Evolutionary conservation across 2,329 filamentous ascomycete species (phyloP).

Genomic region (Aspergillus sojae): DNA sequence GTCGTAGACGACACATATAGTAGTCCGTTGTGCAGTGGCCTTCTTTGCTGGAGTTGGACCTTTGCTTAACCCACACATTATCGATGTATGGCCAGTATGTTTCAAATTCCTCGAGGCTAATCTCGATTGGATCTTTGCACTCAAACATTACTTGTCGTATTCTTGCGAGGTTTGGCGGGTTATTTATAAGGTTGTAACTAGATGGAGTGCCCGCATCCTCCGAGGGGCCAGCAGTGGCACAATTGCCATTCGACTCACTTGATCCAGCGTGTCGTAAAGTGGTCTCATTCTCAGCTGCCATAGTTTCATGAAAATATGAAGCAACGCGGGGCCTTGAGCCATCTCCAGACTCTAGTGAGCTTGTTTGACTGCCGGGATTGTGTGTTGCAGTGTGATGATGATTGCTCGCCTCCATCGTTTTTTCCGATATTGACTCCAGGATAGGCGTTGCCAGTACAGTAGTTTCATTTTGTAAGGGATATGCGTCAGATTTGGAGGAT

Average conservation of each 20-base stretch:
- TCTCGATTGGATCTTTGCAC: conserved; percentile 49
- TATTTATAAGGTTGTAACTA: conserved; percentile 39
- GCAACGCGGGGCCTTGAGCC: neutral
- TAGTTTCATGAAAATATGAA: neutral
- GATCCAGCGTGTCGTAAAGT: conserved; percentile 1
- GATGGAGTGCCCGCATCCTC: conserved; percentile 10
- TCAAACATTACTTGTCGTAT: conserved; percentile 50
- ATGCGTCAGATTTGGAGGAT: conserved; percentile 17
- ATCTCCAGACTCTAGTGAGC: neutral
- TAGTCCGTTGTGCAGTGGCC: conserved; percentile 49
- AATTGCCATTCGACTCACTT: neutral
- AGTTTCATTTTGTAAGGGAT: conserved; percentile 17
- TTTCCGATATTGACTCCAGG: conserved; percentile 10
- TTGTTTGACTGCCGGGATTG: conserved; percentile 10
- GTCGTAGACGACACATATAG: conserved; percentile 51
- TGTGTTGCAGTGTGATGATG: conserved; percentile 3
- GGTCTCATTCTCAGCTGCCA: neutral
- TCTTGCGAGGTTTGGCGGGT: conserved; percentile 46
- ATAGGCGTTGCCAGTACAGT: conserved; percentile 10
- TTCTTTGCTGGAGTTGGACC: conserved; percentile 45
- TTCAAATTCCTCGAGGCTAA: conserved; percentile 50
- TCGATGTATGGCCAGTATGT: conserved; percentile 53
- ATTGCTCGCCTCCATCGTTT: conserved; percentile 14
- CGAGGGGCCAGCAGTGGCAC: neutral
- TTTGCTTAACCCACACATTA: conserved; percentile 54